Base-by-base conservation (phyloP, 129 eudicot species). In the Saussurea involucrata region DNA sequence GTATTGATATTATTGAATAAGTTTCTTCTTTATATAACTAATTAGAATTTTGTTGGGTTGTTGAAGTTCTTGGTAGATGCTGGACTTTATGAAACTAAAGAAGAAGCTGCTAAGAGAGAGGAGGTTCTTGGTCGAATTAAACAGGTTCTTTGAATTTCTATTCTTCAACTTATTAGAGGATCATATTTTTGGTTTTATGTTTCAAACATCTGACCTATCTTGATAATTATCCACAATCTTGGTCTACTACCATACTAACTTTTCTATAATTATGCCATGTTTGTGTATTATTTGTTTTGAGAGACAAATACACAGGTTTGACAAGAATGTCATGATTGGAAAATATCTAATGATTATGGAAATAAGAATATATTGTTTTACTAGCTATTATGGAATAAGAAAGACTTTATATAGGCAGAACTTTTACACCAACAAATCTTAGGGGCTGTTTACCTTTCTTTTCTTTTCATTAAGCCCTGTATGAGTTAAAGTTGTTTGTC, bases 21-120 rank as follows among this genome's bases (percentile, higher is more conserved):
- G 5, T 72, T 70, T 36, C 1, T 64, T 15, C 70, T 57, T 27
- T 22, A 15, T 66, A 5, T 73, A 64, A 8, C 8, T 25, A 28
- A 46, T 53, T 29, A 17, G 65, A 29, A 10, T 44, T 29, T 27
- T 69, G 66, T 40, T 68, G 69, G 34, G 2, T 37, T 66, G 31
- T 40, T 42, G 20, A 58, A 93, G 98, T 86, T 90, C 72, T 72
- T 93, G 95, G 86, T 81, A 2, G 94, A 88, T 61, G 77, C 96
- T 44, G 92, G 94, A 71, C 79, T 93, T 0, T 85, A 93, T 37
- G 98, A 93, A 67, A 90, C 86, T 64, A 72, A 88, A 40, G 96
- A 88, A 76, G 96, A 90, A 73, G 78, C 87, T 53, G 85, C 73
- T 58, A 93, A 82, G 84, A 88, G 96, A 75, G 87, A 83, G 53